These are phyloP conservation scores for Colletotrichum orchidophilum DNA, from an alignment of 2,329 filamentous ascomycete species.

Conservation along the genomic window DNA sequence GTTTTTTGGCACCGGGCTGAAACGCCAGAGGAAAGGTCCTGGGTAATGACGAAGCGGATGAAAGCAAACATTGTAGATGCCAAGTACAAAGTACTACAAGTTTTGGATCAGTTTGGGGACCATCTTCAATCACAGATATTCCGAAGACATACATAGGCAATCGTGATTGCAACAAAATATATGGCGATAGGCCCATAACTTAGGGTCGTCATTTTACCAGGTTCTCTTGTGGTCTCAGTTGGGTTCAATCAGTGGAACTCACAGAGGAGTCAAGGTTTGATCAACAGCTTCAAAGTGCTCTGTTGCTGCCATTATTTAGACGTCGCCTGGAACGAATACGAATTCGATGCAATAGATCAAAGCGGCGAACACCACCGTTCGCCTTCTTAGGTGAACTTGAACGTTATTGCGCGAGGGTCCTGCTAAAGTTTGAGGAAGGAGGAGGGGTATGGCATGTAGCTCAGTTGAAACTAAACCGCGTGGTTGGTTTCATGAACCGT, in stretches of 20 bases:
- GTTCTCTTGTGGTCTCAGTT: neutral
- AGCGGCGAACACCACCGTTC: neutral
- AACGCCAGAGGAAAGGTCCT: conserved; percentile 37
- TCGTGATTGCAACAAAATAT: neutral
- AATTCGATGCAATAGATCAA: conserved; percentile 9
- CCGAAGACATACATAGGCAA: neutral
- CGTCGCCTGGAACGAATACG: conserved; percentile 18
- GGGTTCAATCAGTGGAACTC: neutral
- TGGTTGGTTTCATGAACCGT: conserved; percentile 2
- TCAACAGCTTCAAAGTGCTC: neutral
- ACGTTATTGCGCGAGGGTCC: neutral
- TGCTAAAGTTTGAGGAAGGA: too few relatives aligned
- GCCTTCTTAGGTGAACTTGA: conserved; percentile 1
- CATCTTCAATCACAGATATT: too few relatives aligned
- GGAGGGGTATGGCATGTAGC: too few relatives aligned
- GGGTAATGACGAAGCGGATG: conserved; percentile 45
- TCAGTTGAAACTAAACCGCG: conserved; percentile 14
- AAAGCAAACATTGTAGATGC: conserved; percentile 44
- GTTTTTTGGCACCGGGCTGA: conserved; percentile 25
- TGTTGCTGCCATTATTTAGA: neutral
- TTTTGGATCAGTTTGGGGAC: neutral
- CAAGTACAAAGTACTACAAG: conserved; percentile 12
- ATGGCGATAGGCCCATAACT: neutral
- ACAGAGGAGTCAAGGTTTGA: neutral
- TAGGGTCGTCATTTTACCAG: neutral